Percentiles rank a stretch among this genome's conserved stretches.
Evolutionary conservation across 176 grass and related monocot species (phyloP).

Genomic region (Carex myosuroides): DNA sequence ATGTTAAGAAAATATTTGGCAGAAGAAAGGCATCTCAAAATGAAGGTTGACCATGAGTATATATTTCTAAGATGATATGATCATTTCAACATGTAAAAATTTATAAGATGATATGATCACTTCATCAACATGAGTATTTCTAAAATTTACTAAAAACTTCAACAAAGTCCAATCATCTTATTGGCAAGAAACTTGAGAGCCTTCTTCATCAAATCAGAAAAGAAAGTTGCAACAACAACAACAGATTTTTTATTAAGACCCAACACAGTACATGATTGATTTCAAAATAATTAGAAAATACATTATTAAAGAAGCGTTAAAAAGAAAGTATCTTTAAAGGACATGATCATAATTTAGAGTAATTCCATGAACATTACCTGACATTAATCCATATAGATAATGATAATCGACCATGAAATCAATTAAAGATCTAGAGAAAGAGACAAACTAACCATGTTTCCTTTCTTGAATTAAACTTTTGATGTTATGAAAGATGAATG

Average conservation of each 20-base stretch:
- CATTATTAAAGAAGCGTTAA: not conserved
- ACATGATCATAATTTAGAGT: not conserved
- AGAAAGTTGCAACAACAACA: not conserved
- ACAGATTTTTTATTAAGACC: not conserved
- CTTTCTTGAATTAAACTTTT: not conserved
- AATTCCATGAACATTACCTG: not conserved
- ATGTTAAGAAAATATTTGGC: not conserved
- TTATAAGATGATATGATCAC: not conserved
- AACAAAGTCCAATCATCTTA: not conserved
- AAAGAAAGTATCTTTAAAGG: not conserved
- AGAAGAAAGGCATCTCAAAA: not conserved
- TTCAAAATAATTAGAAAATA: not conserved
- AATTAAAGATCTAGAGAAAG: not conserved
- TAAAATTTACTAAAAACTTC: not conserved
- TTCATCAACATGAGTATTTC: not conserved
- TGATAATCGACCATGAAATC: not conserved
- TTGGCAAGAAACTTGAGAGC: not conserved
- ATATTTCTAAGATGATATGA: not conserved
- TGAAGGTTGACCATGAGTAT: not conserved
- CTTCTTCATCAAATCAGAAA: not conserved
- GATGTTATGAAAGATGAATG: not conserved
- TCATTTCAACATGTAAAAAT: not conserved
- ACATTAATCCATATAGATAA: not conserved
- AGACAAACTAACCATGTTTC: slow-evolving; percentile 7
- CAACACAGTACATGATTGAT: not conserved